These are phyloP conservation scores for Neotropicomus parvogracilis DNA, from an alignment of 1,284 basidiomycete species.

Conservation along the genomic window DNA sequence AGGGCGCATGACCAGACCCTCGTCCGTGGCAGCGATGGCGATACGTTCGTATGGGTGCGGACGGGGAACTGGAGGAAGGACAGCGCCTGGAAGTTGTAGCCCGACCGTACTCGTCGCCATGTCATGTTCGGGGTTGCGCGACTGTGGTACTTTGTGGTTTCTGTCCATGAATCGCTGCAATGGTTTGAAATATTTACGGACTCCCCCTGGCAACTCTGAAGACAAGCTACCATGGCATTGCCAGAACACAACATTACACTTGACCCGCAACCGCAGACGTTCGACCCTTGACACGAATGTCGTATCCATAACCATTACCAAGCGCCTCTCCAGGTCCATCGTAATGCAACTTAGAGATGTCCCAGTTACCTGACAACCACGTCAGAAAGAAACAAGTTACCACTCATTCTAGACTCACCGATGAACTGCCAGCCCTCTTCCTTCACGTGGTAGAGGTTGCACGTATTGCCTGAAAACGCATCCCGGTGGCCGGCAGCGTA, in stretches of 20 bases:
- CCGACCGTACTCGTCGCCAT: conserved; percentile 26
- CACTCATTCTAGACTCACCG: conserved; percentile 47
- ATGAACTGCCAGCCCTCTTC: conserved; percentile 93
- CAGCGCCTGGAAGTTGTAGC: conserved; percentile 60
- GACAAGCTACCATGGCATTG: conserved; percentile 13
- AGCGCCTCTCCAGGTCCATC: conserved; percentile 70
- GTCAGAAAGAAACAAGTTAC: conserved; percentile 10
- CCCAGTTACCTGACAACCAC: conserved; percentile 67
- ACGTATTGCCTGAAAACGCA: conserved; percentile 95
- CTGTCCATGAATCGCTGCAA: conserved; percentile 27
- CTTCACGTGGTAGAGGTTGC: conserved; percentile 95
- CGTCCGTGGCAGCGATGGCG: conserved; percentile 49
- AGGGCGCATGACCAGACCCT: conserved; percentile 65
- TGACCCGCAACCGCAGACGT: conserved; percentile 20
- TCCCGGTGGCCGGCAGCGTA: conserved; percentile 97
- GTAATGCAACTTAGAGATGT: conserved; percentile 76
- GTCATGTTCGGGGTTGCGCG: conserved; percentile 5
- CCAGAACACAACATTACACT: conserved; percentile 21
- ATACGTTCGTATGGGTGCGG: conserved; percentile 69
- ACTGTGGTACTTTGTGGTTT: conserved; percentile 6
- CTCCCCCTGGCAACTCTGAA: conserved; percentile 1
- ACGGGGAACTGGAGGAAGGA: conserved; percentile 64
- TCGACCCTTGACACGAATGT: conserved; percentile 49
- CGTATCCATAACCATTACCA: conserved; percentile 74
- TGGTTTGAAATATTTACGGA: not conserved